Conservation (phyloP, 1,284 basidiomycete species). For the Leccinum angustisporum region DNA sequence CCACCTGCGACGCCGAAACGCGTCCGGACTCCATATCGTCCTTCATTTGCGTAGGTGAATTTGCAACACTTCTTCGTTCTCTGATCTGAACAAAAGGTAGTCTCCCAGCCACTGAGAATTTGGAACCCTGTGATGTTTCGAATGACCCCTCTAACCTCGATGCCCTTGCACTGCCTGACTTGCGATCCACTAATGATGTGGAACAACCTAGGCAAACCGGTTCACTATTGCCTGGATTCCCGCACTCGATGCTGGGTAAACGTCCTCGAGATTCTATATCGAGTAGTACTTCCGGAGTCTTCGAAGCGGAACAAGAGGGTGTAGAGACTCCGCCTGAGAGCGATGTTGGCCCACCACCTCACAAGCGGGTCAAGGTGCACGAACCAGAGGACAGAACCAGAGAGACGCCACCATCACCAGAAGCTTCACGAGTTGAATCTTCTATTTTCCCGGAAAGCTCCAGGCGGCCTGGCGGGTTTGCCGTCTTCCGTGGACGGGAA, state of each 20-base stretch:
- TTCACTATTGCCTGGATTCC: constrained; percentile 39
- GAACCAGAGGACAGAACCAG: constrained; percentile 13
- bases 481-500: constrained; percentile 44
- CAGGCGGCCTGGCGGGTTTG: constrained; percentile 34
- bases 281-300: constrained; percentile 41
- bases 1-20: constrained; percentile 36
- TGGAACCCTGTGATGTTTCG: constrained; percentile 20
- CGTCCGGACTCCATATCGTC: constrained; percentile 32
- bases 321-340: constrained; percentile 39
- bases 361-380: constrained; percentile 50
- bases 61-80: neutral
- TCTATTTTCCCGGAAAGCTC: constrained; percentile 6
- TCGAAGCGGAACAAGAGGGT: constrained; percentile 42
- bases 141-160: constrained; percentile 26
- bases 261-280: constrained; percentile 52
- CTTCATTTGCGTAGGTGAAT: constrained; percentile 29
- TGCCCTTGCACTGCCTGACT: constrained; percentile 9
- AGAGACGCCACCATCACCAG: constrained; percentile 8
- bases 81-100: constrained; percentile 19
- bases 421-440: constrained; percentile 8
- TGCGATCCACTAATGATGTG: constrained; percentile 21
- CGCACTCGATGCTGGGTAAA: constrained; percentile 56
- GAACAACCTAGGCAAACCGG: constrained; percentile 25
- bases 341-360: constrained; percentile 42
- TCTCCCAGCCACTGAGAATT: constrained; percentile 19